A percentile compares a stretch with the other conserved stretches of the same genome.
These are phyloP conservation scores for Dryas alaskensis DNA, from an alignment of 306 rosid species.

Conservation along the genomic window DNA sequence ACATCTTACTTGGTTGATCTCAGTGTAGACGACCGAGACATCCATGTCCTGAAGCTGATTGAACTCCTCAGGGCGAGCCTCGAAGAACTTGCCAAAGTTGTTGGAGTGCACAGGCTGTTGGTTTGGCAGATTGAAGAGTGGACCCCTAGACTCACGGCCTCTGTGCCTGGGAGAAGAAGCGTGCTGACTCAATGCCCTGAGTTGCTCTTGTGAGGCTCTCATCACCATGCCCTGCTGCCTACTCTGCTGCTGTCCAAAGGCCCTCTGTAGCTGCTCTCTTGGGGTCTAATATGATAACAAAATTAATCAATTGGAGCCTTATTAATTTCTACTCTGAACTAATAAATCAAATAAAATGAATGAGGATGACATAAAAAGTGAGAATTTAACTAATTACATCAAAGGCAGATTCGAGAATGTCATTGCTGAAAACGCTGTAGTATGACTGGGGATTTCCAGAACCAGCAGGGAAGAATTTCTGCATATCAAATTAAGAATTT, in stretches of 20 bases:
- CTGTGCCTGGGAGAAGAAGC: conserved; percentile 24
- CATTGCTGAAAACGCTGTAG: neutral
- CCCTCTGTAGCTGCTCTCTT: conserved; percentile 27
- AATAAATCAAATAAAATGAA: neutral
- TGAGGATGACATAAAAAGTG: neutral
- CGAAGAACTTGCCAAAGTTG: conserved; percentile 34
- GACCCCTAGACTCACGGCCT: conserved; percentile 18
- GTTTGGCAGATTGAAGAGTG: conserved; percentile 24
- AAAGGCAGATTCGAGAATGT: neutral
- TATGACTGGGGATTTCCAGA: neutral
- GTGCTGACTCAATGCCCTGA: conserved; percentile 35
- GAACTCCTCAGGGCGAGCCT: conserved; percentile 42
- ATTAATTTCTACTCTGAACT: neutral
- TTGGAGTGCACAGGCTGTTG: conserved; percentile 26
- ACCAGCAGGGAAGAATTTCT: conserved; percentile 13
- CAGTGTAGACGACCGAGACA: conserved; percentile 17
- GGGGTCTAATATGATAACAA: conserved; percentile 20
- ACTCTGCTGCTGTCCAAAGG: conserved; percentile 13
- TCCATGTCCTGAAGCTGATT: conserved; percentile 36
- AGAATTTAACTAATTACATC: neutral
- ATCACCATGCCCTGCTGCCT: neutral
- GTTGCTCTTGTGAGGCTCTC: no score
- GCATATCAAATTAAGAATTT: no score
- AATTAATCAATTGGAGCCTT: neutral
- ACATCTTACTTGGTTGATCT: conserved; percentile 35